Base-by-base conservation (phyloP, 1,284 basidiomycete species). In the Austroboletus rostrupii region DNA sequence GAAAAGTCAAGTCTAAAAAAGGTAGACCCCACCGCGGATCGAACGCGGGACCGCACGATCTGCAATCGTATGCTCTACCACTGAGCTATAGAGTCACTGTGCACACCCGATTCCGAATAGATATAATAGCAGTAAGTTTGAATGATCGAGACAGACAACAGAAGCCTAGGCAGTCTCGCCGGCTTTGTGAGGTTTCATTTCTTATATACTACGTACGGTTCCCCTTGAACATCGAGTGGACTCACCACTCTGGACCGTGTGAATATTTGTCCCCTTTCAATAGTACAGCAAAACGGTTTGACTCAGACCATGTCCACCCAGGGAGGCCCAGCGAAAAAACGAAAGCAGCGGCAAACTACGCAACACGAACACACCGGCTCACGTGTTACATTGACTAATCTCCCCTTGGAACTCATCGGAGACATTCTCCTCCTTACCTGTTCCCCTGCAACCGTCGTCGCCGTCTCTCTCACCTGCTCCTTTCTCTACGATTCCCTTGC, bases 371-470 rank as follows among this genome's bases (percentile, higher is more conserved):
- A 13, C 3, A 12, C 42, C 23, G 17, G 11, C n/a, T 41, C 31
- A n/a, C 41, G 12, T 7, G 9, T 29, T 36, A 46, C 49, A 5
- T 32, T 64, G 23, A 53, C 59, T 9, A 46, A 14, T 3, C 62
- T 79, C 23, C 78, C 76, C 8, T 54, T 79, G 17, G 77, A 79
- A 51, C 66, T 79, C 19, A 58, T 79, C 8, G 71, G 73, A 5
- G 73, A 76, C 47, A 66, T 79, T 28, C 66, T 79, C 19, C 64
- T 67, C 8, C 58, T 65, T 45, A 63, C 67, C 0, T 46, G 59
- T 19, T 70, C 74, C 2, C 69, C 74, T 9, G 59, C 65, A 11
- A 76, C 76, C 40, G 59, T 78, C 13, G 64, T 79, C 40, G 65
- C 76, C n/a, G 57, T 79, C 13, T 68, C 77, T 9, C 70, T 75